Percentiles rank a stretch among this genome's conserved stretches.
Evolutionary conservation across 495 filamentous ascomycete species (phyloP).

Genomic region (Pyrenula massariospora): DNA sequence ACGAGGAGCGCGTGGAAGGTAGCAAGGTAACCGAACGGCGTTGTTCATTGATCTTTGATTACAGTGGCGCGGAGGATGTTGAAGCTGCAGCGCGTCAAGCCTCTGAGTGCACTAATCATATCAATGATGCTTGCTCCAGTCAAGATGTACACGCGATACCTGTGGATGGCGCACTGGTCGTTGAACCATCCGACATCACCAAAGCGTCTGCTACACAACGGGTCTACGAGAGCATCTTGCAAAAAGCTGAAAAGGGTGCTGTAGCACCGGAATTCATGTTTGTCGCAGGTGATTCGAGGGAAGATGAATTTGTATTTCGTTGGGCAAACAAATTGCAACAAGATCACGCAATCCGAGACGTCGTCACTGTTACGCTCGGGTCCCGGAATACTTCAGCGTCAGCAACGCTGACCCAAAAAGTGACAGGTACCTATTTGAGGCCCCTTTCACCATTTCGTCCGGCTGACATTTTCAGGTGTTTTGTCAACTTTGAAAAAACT

Average conservation of each 20-base stretch:
- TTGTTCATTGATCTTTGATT: slow-evolving; percentile 81
- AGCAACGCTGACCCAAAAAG: slow-evolving; percentile 51
- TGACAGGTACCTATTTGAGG: not conserved
- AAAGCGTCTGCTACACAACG: slow-evolving; percentile 65
- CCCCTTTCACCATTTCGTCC: not conserved
- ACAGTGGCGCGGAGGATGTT: slow-evolving; percentile 67
- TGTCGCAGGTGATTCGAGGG: slow-evolving; percentile 77
- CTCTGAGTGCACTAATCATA: slow-evolving; percentile 77
- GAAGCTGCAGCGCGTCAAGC: slow-evolving; percentile 62
- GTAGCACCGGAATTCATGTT: slow-evolving; percentile 65
- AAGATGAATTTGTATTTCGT: slow-evolving; percentile 84
- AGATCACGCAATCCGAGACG: slow-evolving; percentile 44
- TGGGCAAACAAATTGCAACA: slow-evolving; percentile 72
- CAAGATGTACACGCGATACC: slow-evolving; percentile 77
- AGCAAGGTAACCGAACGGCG: slow-evolving; percentile 76
- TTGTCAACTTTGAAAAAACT: not conserved
- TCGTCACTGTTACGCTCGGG: slow-evolving; percentile 74
- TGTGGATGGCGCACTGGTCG: slow-evolving; percentile 62
- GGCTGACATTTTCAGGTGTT: not conserved
- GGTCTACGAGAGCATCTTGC: slow-evolving; percentile 50
- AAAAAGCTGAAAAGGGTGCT: slow-evolving; percentile 17
- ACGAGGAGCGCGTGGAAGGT: slow-evolving; percentile 75
- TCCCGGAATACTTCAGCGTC: slow-evolving; percentile 77
- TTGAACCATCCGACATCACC: slow-evolving; percentile 70
- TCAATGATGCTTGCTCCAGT: slow-evolving; percentile 79